These are phyloP conservation scores for Chlamydomonas sphaeroides DNA, from an alignment of 139 green algal genomes.

Conservation along the genomic window DNA sequence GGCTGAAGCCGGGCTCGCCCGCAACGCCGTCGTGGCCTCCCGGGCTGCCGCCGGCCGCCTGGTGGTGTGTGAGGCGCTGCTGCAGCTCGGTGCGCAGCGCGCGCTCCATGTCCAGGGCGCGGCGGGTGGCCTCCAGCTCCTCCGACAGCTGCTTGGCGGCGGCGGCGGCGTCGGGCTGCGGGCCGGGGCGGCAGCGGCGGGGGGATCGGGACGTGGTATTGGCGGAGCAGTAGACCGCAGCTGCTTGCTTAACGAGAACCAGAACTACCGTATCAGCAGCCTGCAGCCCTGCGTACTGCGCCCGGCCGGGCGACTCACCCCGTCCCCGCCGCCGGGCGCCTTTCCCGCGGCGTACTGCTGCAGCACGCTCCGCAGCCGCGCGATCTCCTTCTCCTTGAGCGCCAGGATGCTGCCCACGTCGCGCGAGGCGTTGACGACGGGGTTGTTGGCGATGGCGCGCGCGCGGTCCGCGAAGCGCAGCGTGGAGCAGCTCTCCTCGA, in stretches of 20 bases:
- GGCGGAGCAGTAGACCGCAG: no score
- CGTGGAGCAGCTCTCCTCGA: conserved; percentile 68
- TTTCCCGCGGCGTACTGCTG: conserved; percentile 33
- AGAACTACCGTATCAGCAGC: no score
- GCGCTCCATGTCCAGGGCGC: conserved; percentile 30
- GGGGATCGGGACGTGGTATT: no score
- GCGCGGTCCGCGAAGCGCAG: conserved; percentile 67
- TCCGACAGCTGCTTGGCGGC: neutral
- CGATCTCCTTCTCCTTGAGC: conserved; percentile 60
- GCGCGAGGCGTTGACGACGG: conserved; percentile 56
- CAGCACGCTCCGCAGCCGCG: conserved; percentile 56
- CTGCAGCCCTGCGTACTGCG: no score
- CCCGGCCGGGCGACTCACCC: no score
- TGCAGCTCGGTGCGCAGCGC: conserved; percentile 32
- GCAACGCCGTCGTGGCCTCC: neutral
- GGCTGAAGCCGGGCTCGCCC: neutral
- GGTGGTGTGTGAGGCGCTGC: conserved; percentile 9
- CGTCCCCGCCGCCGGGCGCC: neutral
- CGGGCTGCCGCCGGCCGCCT: neutral
- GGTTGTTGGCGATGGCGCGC: conserved; percentile 59
- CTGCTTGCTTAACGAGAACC: no score
- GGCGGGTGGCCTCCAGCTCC: conserved; percentile 30
- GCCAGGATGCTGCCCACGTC: conserved; percentile 56
- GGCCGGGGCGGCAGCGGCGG: no score
- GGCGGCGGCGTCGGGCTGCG: neutral